These are phyloP conservation scores for Talaromyces sp. DNA, from an alignment of 2,329 filamentous ascomycete genomes.

Conservation along the genomic window DNA sequence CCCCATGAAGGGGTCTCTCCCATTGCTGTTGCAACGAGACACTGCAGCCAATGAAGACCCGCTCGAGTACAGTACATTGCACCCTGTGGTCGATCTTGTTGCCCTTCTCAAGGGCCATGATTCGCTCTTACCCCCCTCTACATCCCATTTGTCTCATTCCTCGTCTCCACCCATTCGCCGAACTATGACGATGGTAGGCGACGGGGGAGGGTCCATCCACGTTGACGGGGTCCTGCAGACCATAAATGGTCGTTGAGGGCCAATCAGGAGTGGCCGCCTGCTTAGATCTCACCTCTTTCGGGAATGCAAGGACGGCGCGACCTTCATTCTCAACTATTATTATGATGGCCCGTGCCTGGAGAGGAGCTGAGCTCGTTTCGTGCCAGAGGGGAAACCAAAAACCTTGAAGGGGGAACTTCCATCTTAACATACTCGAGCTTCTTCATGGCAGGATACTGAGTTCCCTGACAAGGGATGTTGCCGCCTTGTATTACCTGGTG, in stretches of 20 bases:
- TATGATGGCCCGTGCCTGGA: slow-evolving; percentile 26
- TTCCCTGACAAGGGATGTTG: slow-evolving; percentile 36
- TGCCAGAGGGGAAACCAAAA: slow-evolving; percentile 24
- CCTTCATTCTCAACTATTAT: slow-evolving; percentile 29
- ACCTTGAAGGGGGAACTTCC: slow-evolving; percentile 28
- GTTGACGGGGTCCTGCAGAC: slow-evolving; percentile 35
- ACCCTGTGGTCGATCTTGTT: slow-evolving; percentile 30
- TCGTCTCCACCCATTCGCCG: slow-evolving; percentile 18
- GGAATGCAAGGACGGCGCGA: slow-evolving; percentile 44
- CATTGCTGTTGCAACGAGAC: slow-evolving; percentile 29
- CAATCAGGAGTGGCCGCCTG: slow-evolving; percentile 26
- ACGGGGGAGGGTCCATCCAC: slow-evolving; percentile 33
- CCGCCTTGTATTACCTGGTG: slow-evolving; percentile 18
- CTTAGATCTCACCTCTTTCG: slow-evolving; percentile 29
- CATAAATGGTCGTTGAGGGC: slow-evolving; percentile 20
- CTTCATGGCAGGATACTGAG: slow-evolving; percentile 19
- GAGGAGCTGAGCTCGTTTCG: slow-evolving; percentile 16
- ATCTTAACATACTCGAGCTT: slow-evolving; percentile 19
- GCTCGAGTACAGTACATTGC: slow-evolving; percentile 17
- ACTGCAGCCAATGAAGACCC: slow-evolving; percentile 29
- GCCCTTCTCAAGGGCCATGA: slow-evolving; percentile 28
- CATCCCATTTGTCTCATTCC: slow-evolving; percentile 38
- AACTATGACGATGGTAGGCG: slow-evolving; percentile 33
- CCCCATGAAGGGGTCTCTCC: slow-evolving; percentile 13
- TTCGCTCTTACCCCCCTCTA: slow-evolving; percentile 26